Evolutionary conservation across 441 rosid species (phyloP), one percentile per base, ranked within the genome.

Genomic region (Daphne laureola): DNA sequence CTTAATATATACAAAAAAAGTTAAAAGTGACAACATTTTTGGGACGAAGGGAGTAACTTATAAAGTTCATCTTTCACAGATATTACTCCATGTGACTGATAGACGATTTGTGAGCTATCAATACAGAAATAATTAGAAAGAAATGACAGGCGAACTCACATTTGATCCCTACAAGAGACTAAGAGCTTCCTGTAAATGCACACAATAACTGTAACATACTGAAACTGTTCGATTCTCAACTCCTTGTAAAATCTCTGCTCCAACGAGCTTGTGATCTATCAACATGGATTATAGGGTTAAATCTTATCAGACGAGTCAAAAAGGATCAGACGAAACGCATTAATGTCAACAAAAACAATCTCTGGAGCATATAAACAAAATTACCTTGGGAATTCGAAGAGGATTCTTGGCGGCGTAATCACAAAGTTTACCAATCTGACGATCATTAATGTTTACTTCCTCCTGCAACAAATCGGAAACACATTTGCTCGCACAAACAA

Each of bases 331-430:
- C 25, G 25, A 21, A 21, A 31, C 38, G 38, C 4, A 31, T 21
- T 21, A 2, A 2, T 21, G 25, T 21, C 25, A 21, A 14, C 56
- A 46, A 43, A 43, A 51, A 18, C n/a, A 18, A 11, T 27, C 12
- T 16, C 51, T 47, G 23, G 26, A 31, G 38, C 9, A 31, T 5
- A 31, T 7, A 9, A 8, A 45, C 12, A 45, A 8, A 42, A 25
- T 49, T 58, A 81, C 95, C 92, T 83, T 85, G 12, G 87, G 96
- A 21, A 90, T 83, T 53, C 90, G 95, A 69, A 87, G 84, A 69
- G 96, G 90, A 61, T 87, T 91, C 68, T 66, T 87, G 2, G 88
- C 60, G 69, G 90, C 95, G 61, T 87, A 91, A 76, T 87, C 98
- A 71, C 90, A 91, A 25, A 87, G 55, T 70, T 87, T 91, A 62